Evolutionary conservation across 257 asterid genomes (phyloP).

Genomic region (Henckelia pumila): DNA sequence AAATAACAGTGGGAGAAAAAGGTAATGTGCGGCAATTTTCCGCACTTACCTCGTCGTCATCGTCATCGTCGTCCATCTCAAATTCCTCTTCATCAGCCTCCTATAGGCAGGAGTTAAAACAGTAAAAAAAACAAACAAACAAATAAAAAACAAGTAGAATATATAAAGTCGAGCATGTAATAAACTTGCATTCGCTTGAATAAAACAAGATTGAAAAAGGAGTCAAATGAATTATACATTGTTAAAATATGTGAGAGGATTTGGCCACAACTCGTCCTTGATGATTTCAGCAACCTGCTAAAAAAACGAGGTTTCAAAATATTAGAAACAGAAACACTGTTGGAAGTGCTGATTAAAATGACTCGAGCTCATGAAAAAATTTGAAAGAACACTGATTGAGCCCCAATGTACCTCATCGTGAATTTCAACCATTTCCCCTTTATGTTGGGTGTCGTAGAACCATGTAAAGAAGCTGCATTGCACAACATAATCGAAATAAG

Average conservation of each 20-base stretch:
- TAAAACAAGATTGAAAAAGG: slow-evolving; percentile 11
- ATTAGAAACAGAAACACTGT: not conserved
- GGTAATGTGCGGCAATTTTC: not conserved
- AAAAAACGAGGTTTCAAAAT: slow-evolving; percentile 2
- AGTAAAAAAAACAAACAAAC: not conserved
- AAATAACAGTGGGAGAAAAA: not conserved
- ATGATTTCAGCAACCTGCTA: slow-evolving; percentile 73
- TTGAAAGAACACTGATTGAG: not conserved
- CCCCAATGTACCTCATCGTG: not conserved
- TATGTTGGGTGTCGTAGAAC: not conserved
- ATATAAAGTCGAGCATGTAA: not conserved
- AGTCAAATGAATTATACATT: slow-evolving; percentile 34
- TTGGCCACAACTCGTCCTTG: slow-evolving; percentile 76
- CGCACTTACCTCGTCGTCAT: slow-evolving; percentile 51
- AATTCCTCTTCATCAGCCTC: slow-evolving; percentile 62
- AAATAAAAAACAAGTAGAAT: not conserved
- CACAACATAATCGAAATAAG: not conserved
- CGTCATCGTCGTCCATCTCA: slow-evolving; percentile 43
- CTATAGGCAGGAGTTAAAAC: slow-evolving; percentile 24
- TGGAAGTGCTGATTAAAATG: not conserved
- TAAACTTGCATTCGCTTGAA: slow-evolving; percentile 8
- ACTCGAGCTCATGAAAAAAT: not conserved
- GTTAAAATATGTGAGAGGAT: slow-evolving; percentile 60
- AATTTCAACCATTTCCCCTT: not conserved
- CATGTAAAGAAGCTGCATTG: not conserved